Base-by-base conservation (phyloP, 192 early-diverging fungal species). In the Coemansia sp. region DNA sequence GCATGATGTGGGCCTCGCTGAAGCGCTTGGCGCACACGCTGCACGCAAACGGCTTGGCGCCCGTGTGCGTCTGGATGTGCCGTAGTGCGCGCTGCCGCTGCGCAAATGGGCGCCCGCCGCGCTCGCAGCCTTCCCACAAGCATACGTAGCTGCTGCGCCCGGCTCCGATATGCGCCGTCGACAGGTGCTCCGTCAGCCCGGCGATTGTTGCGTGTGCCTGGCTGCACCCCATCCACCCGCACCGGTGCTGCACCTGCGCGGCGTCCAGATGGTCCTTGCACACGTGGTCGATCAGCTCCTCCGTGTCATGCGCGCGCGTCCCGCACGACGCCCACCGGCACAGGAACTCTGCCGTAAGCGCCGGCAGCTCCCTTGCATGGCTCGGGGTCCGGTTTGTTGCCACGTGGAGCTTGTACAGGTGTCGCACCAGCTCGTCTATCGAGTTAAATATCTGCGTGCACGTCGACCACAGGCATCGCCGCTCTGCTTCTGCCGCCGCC, bases 11-110 rank as follows among this genome's bases (percentile, higher is more conserved):
- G 3, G 82, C 70, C 66, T 93, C 91, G 30, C 87, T 87, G 61
- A 94, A 94, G 12, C 87, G 76, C 74, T 88, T 88, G 30, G 79
- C 80, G 58, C 92, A 94, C 19, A 81, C 59, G 18, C 56, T 72
- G 80, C 92, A 94, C 54, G 84, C 80, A 53, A 86, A 92, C 1
- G 91, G 91, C 65, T 87, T 89, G 62, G 87, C 84, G 6, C 91
- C 89, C 18, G 84, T 87, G 75, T 90, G 92, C 28, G 89, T 91
- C 55, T 91, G 90, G 16, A 93, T 86, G 65, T 94, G 92, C 23
- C 91, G 67, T 80, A 90, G 82, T 26, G 83, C 77, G 53, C 86
- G 70, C 66, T 87, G 86, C 13, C 85, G 78, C 61, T 87, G 84
- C 55, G 83, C 70, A 73, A 89, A 89, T 19, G 88, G 83, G 63